Percentiles rank a stretch among this genome's conserved stretches.
These are phyloP conservation scores for Drosera spatulata DNA, from an alignment of 179 eudicot genomes.

Conservation along the genomic window DNA sequence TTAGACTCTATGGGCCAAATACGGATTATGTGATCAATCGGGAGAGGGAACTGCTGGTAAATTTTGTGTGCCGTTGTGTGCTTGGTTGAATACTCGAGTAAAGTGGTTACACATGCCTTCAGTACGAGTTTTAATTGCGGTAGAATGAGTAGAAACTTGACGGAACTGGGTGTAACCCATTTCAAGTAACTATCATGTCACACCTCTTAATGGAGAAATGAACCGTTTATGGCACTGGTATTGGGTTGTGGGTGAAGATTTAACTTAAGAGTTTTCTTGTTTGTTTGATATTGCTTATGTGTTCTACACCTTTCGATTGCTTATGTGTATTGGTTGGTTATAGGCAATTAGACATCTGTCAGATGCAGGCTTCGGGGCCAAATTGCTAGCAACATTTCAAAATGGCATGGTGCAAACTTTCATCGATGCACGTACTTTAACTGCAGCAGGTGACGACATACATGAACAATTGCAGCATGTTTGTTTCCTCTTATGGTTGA, in stretches of 20 bases:
- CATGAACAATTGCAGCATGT: background rate
- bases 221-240: background rate
- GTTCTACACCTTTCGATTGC: constrained; percentile 14
- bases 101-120: no score
- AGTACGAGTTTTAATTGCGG: no score
- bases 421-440: constrained; percentile 77
- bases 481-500: background rate
- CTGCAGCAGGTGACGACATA: constrained; percentile 41
- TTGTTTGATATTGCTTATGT: background rate
- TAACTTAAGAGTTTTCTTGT: background rate
- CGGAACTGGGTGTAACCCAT: no score
- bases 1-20: constrained; percentile 91
- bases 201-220: background rate
- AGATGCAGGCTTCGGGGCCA: constrained; percentile 98
- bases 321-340: constrained; percentile 20
- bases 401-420: constrained; percentile 98
- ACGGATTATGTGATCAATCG: constrained; percentile 90
- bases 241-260: no score
- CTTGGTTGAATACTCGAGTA: no score
- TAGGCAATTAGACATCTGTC: constrained; percentile 88
- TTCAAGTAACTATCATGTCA: background rate
- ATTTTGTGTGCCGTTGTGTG: constrained; percentile 2
- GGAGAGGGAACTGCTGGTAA: constrained; percentile 72
- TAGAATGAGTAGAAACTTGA: no score
- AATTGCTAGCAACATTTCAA: constrained; percentile 84